Percentiles rank a stretch among this genome's conserved stretches.
These are phyloP conservation scores for Onygenales sp. DNA, from an alignment of 2,329 filamentous ascomycete genomes.

Conservation along the genomic window DNA sequence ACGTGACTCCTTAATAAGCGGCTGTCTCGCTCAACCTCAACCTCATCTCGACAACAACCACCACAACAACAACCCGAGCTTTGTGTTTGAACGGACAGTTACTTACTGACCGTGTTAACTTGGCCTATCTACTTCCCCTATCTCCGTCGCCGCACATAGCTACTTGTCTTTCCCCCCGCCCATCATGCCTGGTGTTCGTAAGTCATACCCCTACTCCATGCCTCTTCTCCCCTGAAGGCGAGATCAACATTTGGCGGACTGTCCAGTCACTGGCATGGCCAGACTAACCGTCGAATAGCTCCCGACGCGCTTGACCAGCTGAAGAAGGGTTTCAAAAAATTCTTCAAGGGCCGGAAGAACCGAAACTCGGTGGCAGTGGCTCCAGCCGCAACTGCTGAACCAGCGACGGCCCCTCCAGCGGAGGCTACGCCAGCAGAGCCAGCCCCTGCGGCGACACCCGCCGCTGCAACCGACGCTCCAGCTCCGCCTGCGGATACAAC, in stretches of 20 bases:
- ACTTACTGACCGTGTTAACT: background rate
- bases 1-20: no score
- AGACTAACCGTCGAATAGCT: slow-evolving; percentile 12
- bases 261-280: background rate
- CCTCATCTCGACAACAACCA: no score
- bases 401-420: slow-evolving; percentile 6
- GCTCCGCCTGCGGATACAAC: slow-evolving; percentile 11
- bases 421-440: slow-evolving; percentile 9
- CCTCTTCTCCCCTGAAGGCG: background rate
- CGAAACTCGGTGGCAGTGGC: slow-evolving; percentile 11
- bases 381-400: slow-evolving; percentile 7
- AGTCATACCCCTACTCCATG: slow-evolving; percentile 10
- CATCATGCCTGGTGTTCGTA: slow-evolving; percentile 27
- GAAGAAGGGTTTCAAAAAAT: slow-evolving; percentile 23
- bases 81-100: background rate
- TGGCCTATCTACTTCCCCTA: background rate
- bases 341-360: slow-evolving; percentile 24
- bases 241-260: background rate
- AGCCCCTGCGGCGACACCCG: slow-evolving; percentile 5
- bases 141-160: background rate
- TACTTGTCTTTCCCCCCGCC: background rate
- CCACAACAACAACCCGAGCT: no score
- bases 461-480: slow-evolving; percentile 6
- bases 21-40: no score
- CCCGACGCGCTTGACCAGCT: slow-evolving; percentile 23